Evolutionary conservation across 1,139 yeast species (phyloP), one percentile per base, ranked within the genome.

Genomic region (Scheffersomyces illinoinensis): DNA sequence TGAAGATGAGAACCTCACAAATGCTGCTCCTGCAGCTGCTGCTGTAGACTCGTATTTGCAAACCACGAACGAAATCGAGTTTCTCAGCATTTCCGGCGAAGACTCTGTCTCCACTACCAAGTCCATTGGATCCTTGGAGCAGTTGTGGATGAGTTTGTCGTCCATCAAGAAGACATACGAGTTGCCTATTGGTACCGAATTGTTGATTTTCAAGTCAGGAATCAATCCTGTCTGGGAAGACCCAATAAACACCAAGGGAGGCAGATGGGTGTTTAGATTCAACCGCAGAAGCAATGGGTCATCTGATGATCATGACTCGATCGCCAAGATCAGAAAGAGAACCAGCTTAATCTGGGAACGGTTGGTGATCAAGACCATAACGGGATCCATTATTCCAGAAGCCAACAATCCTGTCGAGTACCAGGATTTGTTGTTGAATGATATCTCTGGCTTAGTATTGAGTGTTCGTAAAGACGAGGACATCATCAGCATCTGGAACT

Each of bases 171-270:
- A 79, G 52, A 76, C 86, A 1, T 77, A 76, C 63, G 81, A 81
- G 56, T 75, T 86, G 59, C 79, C 83, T 19, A 76, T 78, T 59
- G 88, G 89, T 33, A 79, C 88, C 50, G 90, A 87, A 68, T 78
- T 84, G 62, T 85, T 86, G 61, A 71, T 88, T 18, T 88, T 88
- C 73, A 85, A 86, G 65, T 77, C 84, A 53, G 90, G 90, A 2
- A 83, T 88, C 53, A 84, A 84, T 66, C 92, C 92, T 20, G 85
- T 86, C 59, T 87, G 91, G 90, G 91, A 88, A 69, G 91, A 88
- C 67, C 89, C 91, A 2, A 76, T 81, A 58, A 87, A 88, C 68
- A 73, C 81, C 54, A 76, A 79, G 57, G 91, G 91, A 51, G 92
- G 92, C 2, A 78, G 90, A 65, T 88, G 91, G 91, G 83, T 84